These are phyloP conservation scores for Pythium coloratum DNA, from an alignment of 352 stramenopile genomes.

Conservation along the genomic window DNA sequence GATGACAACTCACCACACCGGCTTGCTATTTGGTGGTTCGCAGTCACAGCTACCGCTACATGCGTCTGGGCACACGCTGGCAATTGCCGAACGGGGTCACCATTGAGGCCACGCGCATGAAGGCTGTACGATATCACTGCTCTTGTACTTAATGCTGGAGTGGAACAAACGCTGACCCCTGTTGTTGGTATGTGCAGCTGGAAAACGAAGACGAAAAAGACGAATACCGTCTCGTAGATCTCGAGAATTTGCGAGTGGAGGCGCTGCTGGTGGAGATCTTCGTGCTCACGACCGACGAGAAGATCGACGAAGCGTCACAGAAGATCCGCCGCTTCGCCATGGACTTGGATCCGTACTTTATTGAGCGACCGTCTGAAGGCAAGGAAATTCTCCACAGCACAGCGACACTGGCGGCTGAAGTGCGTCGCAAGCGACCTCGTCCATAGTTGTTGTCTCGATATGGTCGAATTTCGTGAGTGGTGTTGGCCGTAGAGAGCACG, in stretches of 20 bases:
- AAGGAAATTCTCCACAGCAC: slow-evolving; percentile 86
- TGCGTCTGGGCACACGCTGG: slow-evolving; percentile 80
- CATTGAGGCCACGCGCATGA: slow-evolving; percentile 85
- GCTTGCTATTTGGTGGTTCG: not conserved
- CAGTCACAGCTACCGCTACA: slow-evolving; percentile 84
- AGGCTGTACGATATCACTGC: slow-evolving; percentile 48
- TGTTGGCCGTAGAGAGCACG: too few species aligned
- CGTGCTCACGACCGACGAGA: slow-evolving; percentile 80
- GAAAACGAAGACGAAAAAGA: slow-evolving; percentile 83
- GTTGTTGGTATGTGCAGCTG: slow-evolving; percentile 34
- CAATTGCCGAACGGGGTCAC: slow-evolving; percentile 82
- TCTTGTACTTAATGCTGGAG: not conserved
- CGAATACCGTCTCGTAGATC: slow-evolving; percentile 78
- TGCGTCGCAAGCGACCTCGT: slow-evolving; percentile 72
- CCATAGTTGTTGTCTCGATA: slow-evolving; percentile 27
- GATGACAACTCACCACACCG: not conserved
- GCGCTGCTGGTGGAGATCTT: slow-evolving; percentile 86
- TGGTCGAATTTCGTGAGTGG: too few species aligned
- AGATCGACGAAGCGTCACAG: slow-evolving; percentile 82
- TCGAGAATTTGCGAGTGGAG: slow-evolving; percentile 83
- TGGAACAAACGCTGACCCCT: not conserved
- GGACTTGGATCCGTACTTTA: slow-evolving; percentile 83
- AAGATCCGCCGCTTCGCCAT: slow-evolving; percentile 82
- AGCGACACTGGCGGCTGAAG: slow-evolving; percentile 73
- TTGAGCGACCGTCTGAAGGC: slow-evolving; percentile 79